A percentile compares a stretch with the other conserved stretches of the same genome.
phyloP scores from a whole-genome alignment of 768 basidiomycete species.

The Tricholoma terreum region DNA sequence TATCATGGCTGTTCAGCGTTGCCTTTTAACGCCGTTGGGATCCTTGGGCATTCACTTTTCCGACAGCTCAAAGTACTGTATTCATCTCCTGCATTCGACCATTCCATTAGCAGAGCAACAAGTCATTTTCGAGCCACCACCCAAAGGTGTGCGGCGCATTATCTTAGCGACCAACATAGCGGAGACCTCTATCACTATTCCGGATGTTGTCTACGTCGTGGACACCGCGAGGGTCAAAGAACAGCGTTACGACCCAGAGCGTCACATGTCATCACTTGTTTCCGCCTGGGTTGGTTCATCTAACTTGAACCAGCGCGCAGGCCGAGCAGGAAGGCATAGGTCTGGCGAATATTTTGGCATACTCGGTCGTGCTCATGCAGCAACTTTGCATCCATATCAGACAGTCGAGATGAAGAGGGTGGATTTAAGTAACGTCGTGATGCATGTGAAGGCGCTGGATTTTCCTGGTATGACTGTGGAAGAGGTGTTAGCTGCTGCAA shows the following conservation, averaged over 20 bases:
- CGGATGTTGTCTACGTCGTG: constrained; percentile 92
- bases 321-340: constrained; percentile 89
- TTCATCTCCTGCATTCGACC: constrained; percentile 87
- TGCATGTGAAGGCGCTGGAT: constrained; percentile 94
- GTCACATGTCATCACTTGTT: constrained; percentile 85
- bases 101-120: constrained; percentile 89
- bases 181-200: constrained; percentile 93
- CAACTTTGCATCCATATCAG: constrained; percentile 70
- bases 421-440: constrained; percentile 87
- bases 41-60: constrained; percentile 60
- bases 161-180: constrained; percentile 95
- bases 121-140: constrained; percentile 81
- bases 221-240: constrained; percentile 89
- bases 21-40: constrained; percentile 47
- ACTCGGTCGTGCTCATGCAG: constrained; percentile 59
- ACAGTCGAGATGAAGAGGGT: constrained; percentile 94
- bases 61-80: constrained; percentile 52
- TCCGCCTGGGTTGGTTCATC: constrained; percentile 90
- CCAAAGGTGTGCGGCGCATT: constrained; percentile 73
- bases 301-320: constrained; percentile 88
- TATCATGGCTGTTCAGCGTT: constrained; percentile 68
- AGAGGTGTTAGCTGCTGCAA: constrained; percentile 78
- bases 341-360: constrained; percentile 91
- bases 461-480: constrained; percentile 84
- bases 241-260: constrained; percentile 82